A percentile compares a stretch with the other conserved stretches of the same genome.
Evolutionary conservation across 1,139 yeast genomes (phyloP).

Genomic region (Yamadazyma dushanensis): DNA sequence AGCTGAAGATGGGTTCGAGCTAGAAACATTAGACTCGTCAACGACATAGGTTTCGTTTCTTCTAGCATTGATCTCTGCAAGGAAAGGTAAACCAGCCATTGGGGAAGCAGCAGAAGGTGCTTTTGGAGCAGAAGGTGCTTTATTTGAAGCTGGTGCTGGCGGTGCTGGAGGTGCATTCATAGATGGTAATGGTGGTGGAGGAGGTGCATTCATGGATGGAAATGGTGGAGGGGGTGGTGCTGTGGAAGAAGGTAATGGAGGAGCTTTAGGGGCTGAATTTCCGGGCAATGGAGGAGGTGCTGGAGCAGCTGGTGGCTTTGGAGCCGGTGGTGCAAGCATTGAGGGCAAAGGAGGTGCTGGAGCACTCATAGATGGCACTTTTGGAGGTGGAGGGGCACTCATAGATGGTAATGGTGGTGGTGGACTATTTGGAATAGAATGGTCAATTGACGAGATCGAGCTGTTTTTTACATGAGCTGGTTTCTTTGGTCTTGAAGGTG

Average conservation of each 20-base stretch:
- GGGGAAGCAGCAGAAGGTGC: slow-evolving; percentile 18
- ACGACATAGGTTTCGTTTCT: slow-evolving; percentile 38
- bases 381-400: slow-evolving; percentile 12
- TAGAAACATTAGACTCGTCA: slow-evolving; percentile 26
- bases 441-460: slow-evolving; percentile 20
- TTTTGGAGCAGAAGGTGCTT: slow-evolving; percentile 15
- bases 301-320: slow-evolving; percentile 10
- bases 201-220: slow-evolving; percentile 11
- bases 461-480: slow-evolving; percentile 28
- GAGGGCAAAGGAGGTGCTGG: slow-evolving; percentile 13
- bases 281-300: slow-evolving; percentile 10
- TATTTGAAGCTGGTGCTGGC: slow-evolving; percentile 20
- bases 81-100: slow-evolving; percentile 34
- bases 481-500: slow-evolving; percentile 32
- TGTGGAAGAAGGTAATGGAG: slow-evolving; percentile 15
- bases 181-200: slow-evolving; percentile 13
- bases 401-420: slow-evolving; percentile 19
- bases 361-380: slow-evolving; percentile 15
- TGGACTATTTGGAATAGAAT: slow-evolving; percentile 10
- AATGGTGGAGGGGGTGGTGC: slow-evolving; percentile 14
- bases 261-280: slow-evolving; percentile 7
- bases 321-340: slow-evolving; percentile 13
- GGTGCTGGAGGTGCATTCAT: slow-evolving; percentile 17
- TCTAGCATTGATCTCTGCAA: slow-evolving; percentile 43
- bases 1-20: slow-evolving; percentile 16